Percentiles rank a stretch among this genome's conserved stretches.
Evolutionary conservation across 1,284 basidiomycete genomes (phyloP).

Genomic region (Dichomitus squalens): DNA sequence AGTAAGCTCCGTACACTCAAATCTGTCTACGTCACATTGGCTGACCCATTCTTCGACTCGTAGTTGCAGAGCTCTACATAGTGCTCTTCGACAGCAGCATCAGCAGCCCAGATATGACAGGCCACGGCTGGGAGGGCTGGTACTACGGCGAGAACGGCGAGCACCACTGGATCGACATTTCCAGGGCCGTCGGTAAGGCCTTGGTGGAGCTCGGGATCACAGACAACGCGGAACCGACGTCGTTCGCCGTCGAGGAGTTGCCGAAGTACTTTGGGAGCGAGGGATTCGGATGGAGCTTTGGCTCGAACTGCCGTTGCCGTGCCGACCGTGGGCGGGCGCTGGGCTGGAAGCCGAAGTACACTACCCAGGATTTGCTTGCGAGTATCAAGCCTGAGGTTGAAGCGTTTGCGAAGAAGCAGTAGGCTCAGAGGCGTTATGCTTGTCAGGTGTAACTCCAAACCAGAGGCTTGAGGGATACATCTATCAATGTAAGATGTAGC

Average conservation of each 20-base stretch:
- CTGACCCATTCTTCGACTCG: neutral
- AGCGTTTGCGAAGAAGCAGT: slow-evolving; percentile 9
- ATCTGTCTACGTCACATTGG: neutral
- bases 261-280: neutral
- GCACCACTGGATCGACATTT: slow-evolving; percentile 38
- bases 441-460: no score
- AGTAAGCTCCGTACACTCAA: slow-evolving; percentile 16
- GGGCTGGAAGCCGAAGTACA: slow-evolving; percentile 41
- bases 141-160: slow-evolving; percentile 50
- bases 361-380: slow-evolving; percentile 35
- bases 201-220: slow-evolving; percentile 30
- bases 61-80: slow-evolving; percentile 24
- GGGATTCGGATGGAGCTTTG: slow-evolving; percentile 5
- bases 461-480: no score
- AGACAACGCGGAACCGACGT: slow-evolving; percentile 27
- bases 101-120: slow-evolving; percentile 15
- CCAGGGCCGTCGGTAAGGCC: slow-evolving; percentile 37
- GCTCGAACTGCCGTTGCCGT: slow-evolving; percentile 46
- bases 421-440: no score
- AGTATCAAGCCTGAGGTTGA: slow-evolving; percentile 36
- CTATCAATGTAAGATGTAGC: no score
- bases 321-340: slow-evolving; percentile 43
- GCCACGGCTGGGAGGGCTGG: slow-evolving; percentile 45
- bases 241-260: neutral
- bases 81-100: slow-evolving; percentile 21